Evolutionary conservation across 768 basidiomycete species (phyloP), one percentile per base, ranked within the genome.

Genomic region (Agaricus blazei): DNA sequence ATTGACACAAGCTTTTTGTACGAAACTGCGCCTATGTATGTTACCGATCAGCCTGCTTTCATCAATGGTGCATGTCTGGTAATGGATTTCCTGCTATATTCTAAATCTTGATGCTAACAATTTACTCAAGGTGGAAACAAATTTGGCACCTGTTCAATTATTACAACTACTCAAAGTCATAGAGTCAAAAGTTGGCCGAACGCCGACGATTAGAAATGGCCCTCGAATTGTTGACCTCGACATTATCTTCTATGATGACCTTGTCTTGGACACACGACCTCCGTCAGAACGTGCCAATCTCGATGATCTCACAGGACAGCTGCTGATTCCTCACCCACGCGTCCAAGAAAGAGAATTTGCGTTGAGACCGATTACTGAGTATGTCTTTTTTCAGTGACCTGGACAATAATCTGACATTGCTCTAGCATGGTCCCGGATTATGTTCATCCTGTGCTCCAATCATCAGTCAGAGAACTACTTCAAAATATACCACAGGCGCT

Each of bases 11-110:
- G 92, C 65, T 90, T 93, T 70, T 66, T 98, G 73, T 98, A 98
- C 66, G 89, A 98, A 70, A 94, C 89, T 19, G 77, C 86, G 9
- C 92, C 97, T 0, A 98, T 99, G 97, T 98, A 99, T 66, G 88
- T 96, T 42, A 82, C 82, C 9, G 87, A 97, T 55, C 97, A 99
- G 67, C 88, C 87, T 11, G 72, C 76, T 36, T 98, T 98, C 70
- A 79, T 89, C 57, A 99, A 98, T 64, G 89, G 90, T 60, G 91
- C 90, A n/a, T 89, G 93, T 58, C 73, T 93, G 69, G 95, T 96
- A 58, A 55, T 90, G 76, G 6, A 15, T 8, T 15, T n/a, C 11
- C n/a, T 52, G 40, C 49, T 45, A 45, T 46, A 27, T 44, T 38
- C 27, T 46, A 36, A 14, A 52, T 49, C 41, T 19, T 6, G 14